These are phyloP conservation scores for Cordyceps javanica DNA, from an alignment of 2,329 filamentous ascomycete species.

Conservation along the genomic window DNA sequence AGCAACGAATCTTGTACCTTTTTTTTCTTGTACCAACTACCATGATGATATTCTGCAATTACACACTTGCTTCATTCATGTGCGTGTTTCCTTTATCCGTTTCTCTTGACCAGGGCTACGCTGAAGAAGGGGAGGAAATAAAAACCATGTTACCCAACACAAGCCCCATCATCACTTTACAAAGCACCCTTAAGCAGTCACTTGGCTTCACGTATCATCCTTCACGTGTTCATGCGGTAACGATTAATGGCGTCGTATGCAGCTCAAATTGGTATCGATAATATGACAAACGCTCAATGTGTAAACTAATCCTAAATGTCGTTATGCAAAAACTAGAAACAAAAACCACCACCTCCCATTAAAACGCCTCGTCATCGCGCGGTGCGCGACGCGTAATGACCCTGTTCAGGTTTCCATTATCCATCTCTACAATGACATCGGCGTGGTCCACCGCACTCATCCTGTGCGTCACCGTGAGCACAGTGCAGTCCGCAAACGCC, in stretches of 20 bases:
- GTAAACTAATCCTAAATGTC: neutral
- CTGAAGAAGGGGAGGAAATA: no score
- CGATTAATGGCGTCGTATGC: neutral
- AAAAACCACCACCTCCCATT: no score
- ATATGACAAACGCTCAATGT: constrained; percentile 5
- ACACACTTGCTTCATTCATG: no score
- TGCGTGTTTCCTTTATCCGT: no score
- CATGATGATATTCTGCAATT: no score
- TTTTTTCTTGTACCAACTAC: no score
- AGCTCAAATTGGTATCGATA: constrained; percentile 10
- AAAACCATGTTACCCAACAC: no score
- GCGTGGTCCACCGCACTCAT: constrained; percentile 10
- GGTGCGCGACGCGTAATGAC: constrained; percentile 10
- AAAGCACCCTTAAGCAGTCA: no score
- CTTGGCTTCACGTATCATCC: neutral
- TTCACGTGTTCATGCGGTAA: neutral
- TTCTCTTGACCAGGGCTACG: no score
- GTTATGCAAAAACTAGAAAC: neutral
- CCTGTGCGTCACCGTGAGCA: constrained; percentile 16
- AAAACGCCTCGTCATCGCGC: constrained; percentile 8
- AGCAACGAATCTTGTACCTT: no score
- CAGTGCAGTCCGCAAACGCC: constrained; percentile 14
- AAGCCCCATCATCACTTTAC: no score
- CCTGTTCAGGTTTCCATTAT: constrained; percentile 6
- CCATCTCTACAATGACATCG: constrained; percentile 11